These are phyloP conservation scores for Sistotremastrum niveocremeum DNA, from an alignment of 768 basidiomycete genomes.

Conservation along the genomic window DNA sequence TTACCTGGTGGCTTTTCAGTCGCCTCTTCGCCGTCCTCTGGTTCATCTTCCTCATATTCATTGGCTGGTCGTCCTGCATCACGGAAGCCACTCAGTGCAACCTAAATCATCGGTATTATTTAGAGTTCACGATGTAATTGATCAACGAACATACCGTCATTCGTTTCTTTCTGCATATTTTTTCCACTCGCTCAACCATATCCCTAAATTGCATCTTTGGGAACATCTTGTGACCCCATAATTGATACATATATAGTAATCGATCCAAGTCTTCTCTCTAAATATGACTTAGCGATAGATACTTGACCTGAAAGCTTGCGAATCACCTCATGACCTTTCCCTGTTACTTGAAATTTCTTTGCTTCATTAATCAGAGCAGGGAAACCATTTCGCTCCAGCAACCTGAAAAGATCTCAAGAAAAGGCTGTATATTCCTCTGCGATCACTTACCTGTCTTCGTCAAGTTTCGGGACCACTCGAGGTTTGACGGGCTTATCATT, in stretches of 20 bases:
- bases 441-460: slow-evolving; percentile 3
- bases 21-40: slow-evolving; percentile 17
- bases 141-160: slow-evolving; percentile 53
- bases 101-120: slow-evolving; percentile 24
- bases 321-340: slow-evolving; percentile 85
- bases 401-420: slow-evolving; percentile 16
- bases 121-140: not conserved
- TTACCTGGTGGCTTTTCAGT: slow-evolving; percentile 9
- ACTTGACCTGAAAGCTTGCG: too few relatives aligned
- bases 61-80: slow-evolving; percentile 34
- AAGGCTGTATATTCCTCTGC: not conserved
- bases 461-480: slow-evolving; percentile 2
- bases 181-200: slow-evolving; percentile 77
- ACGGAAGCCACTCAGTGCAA: slow-evolving; percentile 60
- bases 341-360: slow-evolving; percentile 67
- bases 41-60: slow-evolving; percentile 20
- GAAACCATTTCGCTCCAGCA: slow-evolving; percentile 67
- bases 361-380: slow-evolving; percentile 64
- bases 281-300: not conserved
- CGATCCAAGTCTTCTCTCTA: slow-evolving; percentile 74
- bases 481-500: not conserved
- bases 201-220: slow-evolving; percentile 82
- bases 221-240: slow-evolving; percentile 90
- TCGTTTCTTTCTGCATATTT: slow-evolving; percentile 70
- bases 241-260: slow-evolving; percentile 75